A percentile compares a stretch with the other conserved stretches of the same genome.
Conservation (phyloP, 1,284 basidiomycete species). For the Boletus smithii region DNA sequence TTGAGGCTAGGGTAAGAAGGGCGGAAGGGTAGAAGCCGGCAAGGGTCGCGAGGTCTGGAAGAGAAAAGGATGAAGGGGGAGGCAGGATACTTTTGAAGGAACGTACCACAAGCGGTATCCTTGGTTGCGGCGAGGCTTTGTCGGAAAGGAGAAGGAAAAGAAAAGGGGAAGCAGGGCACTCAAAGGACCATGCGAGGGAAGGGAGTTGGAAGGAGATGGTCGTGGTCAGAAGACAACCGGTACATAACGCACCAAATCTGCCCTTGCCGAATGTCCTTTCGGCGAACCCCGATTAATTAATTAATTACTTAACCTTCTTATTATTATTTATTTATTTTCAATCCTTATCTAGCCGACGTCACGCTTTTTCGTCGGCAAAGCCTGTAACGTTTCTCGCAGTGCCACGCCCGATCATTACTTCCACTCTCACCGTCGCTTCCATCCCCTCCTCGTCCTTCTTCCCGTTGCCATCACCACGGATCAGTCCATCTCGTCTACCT, state of each 20-base stretch:
- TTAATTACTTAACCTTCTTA: slow-evolving; percentile 9
- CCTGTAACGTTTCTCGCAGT: slow-evolving; percentile 18
- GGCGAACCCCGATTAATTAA: slow-evolving; percentile 31
- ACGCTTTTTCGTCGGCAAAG: slow-evolving; percentile 9
- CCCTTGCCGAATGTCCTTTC: slow-evolving; percentile 23
- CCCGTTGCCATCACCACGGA: slow-evolving; percentile 5
- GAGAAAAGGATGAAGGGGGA: neutral
- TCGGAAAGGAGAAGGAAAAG: slow-evolving; percentile 34
- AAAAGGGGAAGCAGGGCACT: slow-evolving; percentile 38
- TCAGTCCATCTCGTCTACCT: slow-evolving; percentile 4
- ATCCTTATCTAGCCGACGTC: slow-evolving; percentile 34
- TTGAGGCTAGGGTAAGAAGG: slow-evolving; percentile 35
- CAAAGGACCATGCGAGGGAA: slow-evolving; percentile 37
- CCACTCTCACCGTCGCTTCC: slow-evolving; percentile 1
- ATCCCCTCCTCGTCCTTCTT: neutral
- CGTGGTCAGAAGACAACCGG: slow-evolving; percentile 29
- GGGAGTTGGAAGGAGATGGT: slow-evolving; percentile 18
- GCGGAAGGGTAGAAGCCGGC: slow-evolving; percentile 68
- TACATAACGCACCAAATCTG: slow-evolving; percentile 28
- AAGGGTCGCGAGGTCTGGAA: slow-evolving; percentile 91
- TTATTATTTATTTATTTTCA: slow-evolving; percentile 11
- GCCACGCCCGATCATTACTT: slow-evolving; percentile 18
- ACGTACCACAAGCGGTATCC: slow-evolving; percentile 75
- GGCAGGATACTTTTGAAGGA: neutral
- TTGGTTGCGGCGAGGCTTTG: slow-evolving; percentile 60